Conservation (phyloP, 1,139 yeast genomes). For the Taphrina populina region DNA sequence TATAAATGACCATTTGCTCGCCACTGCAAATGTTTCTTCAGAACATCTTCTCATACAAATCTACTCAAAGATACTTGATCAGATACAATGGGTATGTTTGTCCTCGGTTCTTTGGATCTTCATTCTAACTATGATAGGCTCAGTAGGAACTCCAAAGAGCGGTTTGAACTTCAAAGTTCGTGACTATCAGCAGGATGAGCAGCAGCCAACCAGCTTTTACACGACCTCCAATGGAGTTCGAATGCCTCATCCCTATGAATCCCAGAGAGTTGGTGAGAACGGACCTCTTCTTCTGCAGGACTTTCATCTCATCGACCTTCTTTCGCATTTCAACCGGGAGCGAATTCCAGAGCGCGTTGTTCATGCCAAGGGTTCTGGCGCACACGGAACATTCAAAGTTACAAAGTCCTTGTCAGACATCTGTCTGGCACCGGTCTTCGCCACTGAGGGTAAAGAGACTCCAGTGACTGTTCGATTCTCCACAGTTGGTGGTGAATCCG, state of each 20-base stretch:
- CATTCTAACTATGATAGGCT: constrained; percentile 8
- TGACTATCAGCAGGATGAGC: constrained; percentile 14
- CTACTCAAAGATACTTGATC: not conserved
- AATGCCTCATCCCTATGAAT: constrained; percentile 62
- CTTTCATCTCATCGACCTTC: constrained; percentile 69
- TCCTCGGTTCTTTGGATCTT: too few relatives aligned
- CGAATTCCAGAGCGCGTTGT: constrained; percentile 88
- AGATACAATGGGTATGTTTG: constrained; percentile 3
- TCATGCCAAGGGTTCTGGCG: constrained; percentile 89
- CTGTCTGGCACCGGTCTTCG: constrained; percentile 67
- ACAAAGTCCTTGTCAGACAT: constrained; percentile 80
- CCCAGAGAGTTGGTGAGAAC: constrained; percentile 65
- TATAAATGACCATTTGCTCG: constrained; percentile 2
- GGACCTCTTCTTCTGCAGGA: constrained; percentile 60
- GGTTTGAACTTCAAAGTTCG: constrained; percentile 29
- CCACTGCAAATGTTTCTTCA: not conserved
- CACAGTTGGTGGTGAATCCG: constrained; percentile 85
- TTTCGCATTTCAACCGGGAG: constrained; percentile 84
- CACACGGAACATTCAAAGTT: constrained; percentile 74
- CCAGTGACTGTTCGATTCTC: constrained; percentile 74
- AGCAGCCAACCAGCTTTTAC: constrained; percentile 45
- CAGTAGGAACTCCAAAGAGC: constrained; percentile 14
- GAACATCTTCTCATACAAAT: constrained; percentile 10
- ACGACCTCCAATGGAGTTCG: constrained; percentile 77
- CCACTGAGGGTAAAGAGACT: constrained; percentile 73